These are phyloP conservation scores for Orychophragmus violaceus DNA, from an alignment of 345 rosid genomes.

Conservation along the genomic window DNA sequence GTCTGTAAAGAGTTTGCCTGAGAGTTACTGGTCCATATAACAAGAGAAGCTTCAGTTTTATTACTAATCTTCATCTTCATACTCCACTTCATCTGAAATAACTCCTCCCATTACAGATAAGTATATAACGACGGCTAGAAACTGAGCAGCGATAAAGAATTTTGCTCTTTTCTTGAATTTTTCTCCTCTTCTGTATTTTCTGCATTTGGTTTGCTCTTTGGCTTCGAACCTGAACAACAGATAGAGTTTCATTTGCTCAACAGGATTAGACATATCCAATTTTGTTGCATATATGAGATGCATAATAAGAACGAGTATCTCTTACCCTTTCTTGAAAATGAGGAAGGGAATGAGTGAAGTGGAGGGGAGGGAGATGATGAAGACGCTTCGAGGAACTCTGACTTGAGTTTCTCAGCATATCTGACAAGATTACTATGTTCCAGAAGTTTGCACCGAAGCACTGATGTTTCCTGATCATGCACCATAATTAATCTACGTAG, in stretches of 20 bases:
- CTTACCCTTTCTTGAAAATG: slow-evolving; percentile 63
- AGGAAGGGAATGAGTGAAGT: slow-evolving; percentile 41
- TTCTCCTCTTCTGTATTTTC: slow-evolving; percentile 86
- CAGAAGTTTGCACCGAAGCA: slow-evolving; percentile 49
- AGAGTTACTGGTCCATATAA: neutral
- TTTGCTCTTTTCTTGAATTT: slow-evolving; percentile 67
- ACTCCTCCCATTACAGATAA: slow-evolving; percentile 70
- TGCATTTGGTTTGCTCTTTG: slow-evolving; percentile 63
- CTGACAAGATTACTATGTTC: slow-evolving; percentile 57
- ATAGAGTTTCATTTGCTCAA: neutral
- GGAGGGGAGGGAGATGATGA: slow-evolving; percentile 51
- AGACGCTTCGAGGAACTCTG: slow-evolving; percentile 47
- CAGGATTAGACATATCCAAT: neutral
- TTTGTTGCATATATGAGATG: neutral
- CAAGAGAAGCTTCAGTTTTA: slow-evolving; percentile 6
- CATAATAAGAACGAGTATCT: neutral
- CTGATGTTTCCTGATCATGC: slow-evolving; percentile 58
- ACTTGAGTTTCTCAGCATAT: slow-evolving; percentile 66
- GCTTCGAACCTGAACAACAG: slow-evolving; percentile 47
- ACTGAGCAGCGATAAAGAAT: slow-evolving; percentile 70
- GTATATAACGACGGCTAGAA: slow-evolving; percentile 62
- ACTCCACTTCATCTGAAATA: slow-evolving; percentile 53
- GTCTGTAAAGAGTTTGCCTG: neutral
- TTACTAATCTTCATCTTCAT: slow-evolving; percentile 47
- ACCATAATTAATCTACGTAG: neutral